Evolutionary conservation across 495 filamentous ascomycete species (phyloP), one percentile per base, ranked within the genome.

Genomic region (Astrothelium macrocarpum): DNA sequence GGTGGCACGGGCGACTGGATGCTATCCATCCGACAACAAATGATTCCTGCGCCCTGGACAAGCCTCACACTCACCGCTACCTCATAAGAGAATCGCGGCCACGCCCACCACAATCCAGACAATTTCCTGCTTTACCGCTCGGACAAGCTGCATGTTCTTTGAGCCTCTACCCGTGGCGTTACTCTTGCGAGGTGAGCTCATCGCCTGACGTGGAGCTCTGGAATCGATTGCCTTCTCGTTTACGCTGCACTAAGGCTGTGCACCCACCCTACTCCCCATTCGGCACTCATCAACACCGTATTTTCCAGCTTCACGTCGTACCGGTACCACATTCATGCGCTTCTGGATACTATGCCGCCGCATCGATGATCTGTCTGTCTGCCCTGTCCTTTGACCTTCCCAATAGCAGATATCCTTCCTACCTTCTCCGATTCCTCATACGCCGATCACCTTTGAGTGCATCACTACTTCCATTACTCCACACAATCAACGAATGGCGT

Each of bases 401-500:
- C n/a, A 56, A 29, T 25, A 11, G 49, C 49, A 56, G 49, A 20
- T 4, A 11, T 29, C 29, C 23, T 16, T 29, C 49, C 25, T 29
- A 11, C 3, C 49, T n/a, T 26, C 49, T 56, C 25, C 49, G 49
- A 26, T 56, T 56, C 25, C 49, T 28, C 49, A 28, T n/a, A 56
- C 49, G 49, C 25, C 7, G n/a, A 18, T 20, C 3, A 20, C 43
- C 18, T 18, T 49, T 3, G 23, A 29, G 23, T 29, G 25, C 49
- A 12, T 56, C 49, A 7, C 3, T 28, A 10, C 49, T n/a, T 29
- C 49, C 49, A n/a, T 11, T 28, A 5, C 49, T 56, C 62, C 62
- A 32, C 32, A 61, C 62, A 56, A 36, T 23, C 53, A n/a, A 39
- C 64, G 62, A 67, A 32, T 67, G 61, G 65, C 43, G 46, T 58